Conservation (phyloP, 192 early-diverging fungal species). For the Chytriomyces sp. region DNA sequence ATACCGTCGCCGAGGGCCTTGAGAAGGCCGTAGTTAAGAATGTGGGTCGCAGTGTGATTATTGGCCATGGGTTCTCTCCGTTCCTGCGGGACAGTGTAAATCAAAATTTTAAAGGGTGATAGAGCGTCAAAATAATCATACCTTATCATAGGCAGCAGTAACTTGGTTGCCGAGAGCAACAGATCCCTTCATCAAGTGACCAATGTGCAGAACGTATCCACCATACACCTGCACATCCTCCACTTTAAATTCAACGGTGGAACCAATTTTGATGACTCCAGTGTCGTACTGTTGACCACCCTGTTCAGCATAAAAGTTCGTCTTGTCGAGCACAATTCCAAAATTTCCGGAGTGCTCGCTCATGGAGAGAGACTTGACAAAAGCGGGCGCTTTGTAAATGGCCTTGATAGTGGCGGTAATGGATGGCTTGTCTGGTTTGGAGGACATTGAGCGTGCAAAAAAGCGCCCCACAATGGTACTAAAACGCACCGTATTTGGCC, state of each 20-base stretch:
- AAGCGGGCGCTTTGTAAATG: slow-evolving; percentile 66
- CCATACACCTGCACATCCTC: slow-evolving; percentile 91
- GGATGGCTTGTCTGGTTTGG: slow-evolving; percentile 54
- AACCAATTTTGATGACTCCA: slow-evolving; percentile 83
- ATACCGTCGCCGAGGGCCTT: slow-evolving; percentile 75
- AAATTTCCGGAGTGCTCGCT: slow-evolving; percentile 65
- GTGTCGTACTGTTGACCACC: slow-evolving; percentile 96
- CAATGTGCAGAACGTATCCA: slow-evolving; percentile 95
- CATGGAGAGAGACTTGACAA: slow-evolving; percentile 47
- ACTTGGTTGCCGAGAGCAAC: slow-evolving; percentile 72
- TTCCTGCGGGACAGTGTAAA: neutral
- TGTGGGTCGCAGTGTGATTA: slow-evolving; percentile 97
- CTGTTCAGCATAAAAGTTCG: slow-evolving; percentile 97
- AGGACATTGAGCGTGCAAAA: neutral
- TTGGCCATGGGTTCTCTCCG: slow-evolving; percentile 87
- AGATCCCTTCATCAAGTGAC: slow-evolving; percentile 88
- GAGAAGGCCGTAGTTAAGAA: slow-evolving; percentile 93
- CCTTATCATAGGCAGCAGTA: slow-evolving; percentile 82
- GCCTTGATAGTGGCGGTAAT: slow-evolving; percentile 78
- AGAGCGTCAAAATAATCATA: neutral
- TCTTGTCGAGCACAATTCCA: slow-evolving; percentile 90
- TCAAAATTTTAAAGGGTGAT: neutral
- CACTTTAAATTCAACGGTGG: slow-evolving; percentile 83
- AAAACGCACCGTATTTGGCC: slow-evolving; percentile 76
- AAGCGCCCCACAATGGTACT: neutral